Evolutionary conservation across 1,139 yeast genomes (phyloP).

Genomic region (Taphrina deformans): DNA sequence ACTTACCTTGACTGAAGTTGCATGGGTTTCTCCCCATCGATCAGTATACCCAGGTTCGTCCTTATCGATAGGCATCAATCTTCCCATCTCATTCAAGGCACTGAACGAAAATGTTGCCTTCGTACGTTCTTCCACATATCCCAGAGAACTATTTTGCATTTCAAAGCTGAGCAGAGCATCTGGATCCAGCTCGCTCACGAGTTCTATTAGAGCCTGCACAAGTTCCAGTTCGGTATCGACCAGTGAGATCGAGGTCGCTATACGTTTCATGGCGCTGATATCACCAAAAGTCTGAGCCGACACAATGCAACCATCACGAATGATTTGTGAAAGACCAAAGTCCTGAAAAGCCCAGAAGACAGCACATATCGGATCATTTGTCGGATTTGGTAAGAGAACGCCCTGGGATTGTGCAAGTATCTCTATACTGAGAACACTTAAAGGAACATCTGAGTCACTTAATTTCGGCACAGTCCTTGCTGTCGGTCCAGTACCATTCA

Average conservation of each 20-base stretch:
- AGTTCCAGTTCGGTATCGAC: slow-evolving; percentile 55
- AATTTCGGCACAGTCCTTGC: neutral
- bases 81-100: slow-evolving; percentile 47
- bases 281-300: neutral
- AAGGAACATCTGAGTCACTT: slow-evolving; percentile 31
- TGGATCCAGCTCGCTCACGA: slow-evolving; percentile 73
- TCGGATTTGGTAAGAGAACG: slow-evolving; percentile 65
- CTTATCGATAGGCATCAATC: slow-evolving; percentile 49
- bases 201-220: slow-evolving; percentile 55
- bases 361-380: slow-evolving; percentile 56
- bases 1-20: slow-evolving; percentile 63
- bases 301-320: slow-evolving; percentile 19
- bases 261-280: neutral
- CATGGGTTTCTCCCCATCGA: slow-evolving; percentile 79
- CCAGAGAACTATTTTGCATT: slow-evolving; percentile 81
- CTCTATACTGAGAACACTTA: slow-evolving; percentile 25
- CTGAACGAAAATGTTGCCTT: slow-evolving; percentile 52
- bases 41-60: slow-evolving; percentile 51
- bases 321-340: slow-evolving; percentile 21
- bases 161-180: slow-evolving; percentile 88
- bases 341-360: slow-evolving; percentile 63
- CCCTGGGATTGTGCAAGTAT: slow-evolving; percentile 52
- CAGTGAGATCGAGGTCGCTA: neutral
- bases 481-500: neutral
- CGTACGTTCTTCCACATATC: slow-evolving; percentile 74